Conservation (phyloP, 2,329 filamentous ascomycete species). For the Metarhizium brunneum region DNA sequence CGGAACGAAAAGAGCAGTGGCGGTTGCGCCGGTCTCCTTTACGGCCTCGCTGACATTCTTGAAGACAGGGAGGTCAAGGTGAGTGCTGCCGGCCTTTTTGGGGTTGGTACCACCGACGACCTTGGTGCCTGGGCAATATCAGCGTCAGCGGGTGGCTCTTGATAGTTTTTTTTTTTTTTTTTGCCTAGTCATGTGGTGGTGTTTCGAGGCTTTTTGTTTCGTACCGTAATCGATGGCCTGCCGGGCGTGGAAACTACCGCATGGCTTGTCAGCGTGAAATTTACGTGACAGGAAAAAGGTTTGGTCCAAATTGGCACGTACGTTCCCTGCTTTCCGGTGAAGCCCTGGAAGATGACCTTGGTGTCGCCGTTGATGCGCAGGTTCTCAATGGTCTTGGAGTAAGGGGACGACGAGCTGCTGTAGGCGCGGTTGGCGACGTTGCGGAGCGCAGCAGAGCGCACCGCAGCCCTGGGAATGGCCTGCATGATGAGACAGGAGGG, state of each 20-base stretch:
- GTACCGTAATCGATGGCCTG: slow-evolving; percentile 98
- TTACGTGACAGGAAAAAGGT: neutral
- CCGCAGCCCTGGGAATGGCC: slow-evolving; percentile 63
- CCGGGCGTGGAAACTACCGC: slow-evolving; percentile 80
- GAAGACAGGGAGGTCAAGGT: slow-evolving; percentile 90
- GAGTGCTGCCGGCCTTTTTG: slow-evolving; percentile 89
- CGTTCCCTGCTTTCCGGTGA: slow-evolving; percentile 96
- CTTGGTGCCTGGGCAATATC: slow-evolving; percentile 62
- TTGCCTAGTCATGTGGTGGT: neutral
- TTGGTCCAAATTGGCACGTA: slow-evolving; percentile 35
- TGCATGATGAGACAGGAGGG: slow-evolving; percentile 57
- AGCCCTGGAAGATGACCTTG: slow-evolving; percentile 94
- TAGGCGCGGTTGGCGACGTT: slow-evolving; percentile 61
- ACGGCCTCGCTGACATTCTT: slow-evolving; percentile 79
- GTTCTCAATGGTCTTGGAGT: slow-evolving; percentile 69
- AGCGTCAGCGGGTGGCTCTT: slow-evolving; percentile 12
- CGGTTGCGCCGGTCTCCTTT: slow-evolving; percentile 81
- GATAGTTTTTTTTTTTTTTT: too few relatives aligned
- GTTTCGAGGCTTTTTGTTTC: slow-evolving; percentile 14
- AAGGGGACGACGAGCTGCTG: slow-evolving; percentile 48
- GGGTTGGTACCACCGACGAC: slow-evolving; percentile 98
- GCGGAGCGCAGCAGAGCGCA: slow-evolving; percentile 60
- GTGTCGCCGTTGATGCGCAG: slow-evolving; percentile 88
- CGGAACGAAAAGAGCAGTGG: slow-evolving; percentile 95
- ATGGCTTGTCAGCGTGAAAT: slow-evolving; percentile 9